Base-by-base conservation (phyloP, 768 basidiomycete genomes). In the Suillus ampliporus region DNA sequence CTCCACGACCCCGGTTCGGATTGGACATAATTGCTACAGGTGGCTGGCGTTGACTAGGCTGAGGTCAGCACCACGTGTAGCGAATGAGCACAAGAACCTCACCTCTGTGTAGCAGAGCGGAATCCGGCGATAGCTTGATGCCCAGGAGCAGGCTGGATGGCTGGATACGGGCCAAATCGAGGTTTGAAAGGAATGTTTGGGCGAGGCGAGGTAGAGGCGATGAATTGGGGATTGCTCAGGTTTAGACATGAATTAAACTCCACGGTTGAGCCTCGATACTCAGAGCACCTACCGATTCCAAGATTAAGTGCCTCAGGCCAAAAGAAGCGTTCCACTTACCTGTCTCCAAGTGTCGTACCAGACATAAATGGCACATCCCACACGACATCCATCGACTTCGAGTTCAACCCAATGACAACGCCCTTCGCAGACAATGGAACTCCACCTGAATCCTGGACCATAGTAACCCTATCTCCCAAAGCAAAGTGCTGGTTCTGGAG, bases 341-440 rank as follows among this genome's bases (percentile, higher is more conserved):
- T 83, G 69, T 92, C 93, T 4, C 89, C 88, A 13, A 99, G 79
- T 0, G 92, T 97, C 3, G 85, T 83, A 8, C 97, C 97, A 23
- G 94, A 89, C 87, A 99, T 93, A 78, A 99, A 99, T 1, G 94
- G 84, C 26, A 91, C 89, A 74, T 99, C 97, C 93, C 97, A 99
- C 0, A 97, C 85, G 26, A 99, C 91, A 74, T 99, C 97, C 85
- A 99, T 91, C 4, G 90, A 87, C 71, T 90, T 92, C 3, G 89
- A 78, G 68, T 89, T 93, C 69, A 99, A 77, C 15, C 96, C 94
- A 58, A 99, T 86, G 28, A 99, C 95, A 17, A 97, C 94, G 23
- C 97, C 97, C 77, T 97, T 98, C 57, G 89, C 90, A 1, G 89
- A 88, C 15, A 99, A 80, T 2, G 96, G 95, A 0, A 99, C 96